Evolutionary conservation across 2,329 filamentous ascomycete species (phyloP).

Genomic region (Pezicula radicicola): DNA sequence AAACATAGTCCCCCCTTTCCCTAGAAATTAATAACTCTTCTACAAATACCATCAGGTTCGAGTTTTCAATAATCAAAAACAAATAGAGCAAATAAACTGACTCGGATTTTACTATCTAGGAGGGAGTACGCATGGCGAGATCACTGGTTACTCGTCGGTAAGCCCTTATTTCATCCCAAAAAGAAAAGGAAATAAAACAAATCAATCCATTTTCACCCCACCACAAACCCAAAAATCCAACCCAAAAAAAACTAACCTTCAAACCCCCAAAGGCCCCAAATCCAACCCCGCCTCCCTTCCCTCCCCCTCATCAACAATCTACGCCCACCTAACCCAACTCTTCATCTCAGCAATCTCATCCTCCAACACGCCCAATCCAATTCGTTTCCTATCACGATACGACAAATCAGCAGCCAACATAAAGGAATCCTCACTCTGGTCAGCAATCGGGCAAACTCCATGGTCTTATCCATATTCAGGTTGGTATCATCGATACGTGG

Average conservation of each 20-base stretch:
- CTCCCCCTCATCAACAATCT: conserved; percentile 17
- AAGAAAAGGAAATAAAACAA: background rate
- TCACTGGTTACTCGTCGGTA: conserved; percentile 42
- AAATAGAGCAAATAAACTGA: too few relatives aligned
- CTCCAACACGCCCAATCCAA: conserved; percentile 26
- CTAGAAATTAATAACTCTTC: too few relatives aligned
- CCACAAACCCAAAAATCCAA: too few relatives aligned
- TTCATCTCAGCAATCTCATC: conserved; percentile 33
- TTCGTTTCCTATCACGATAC: conserved; percentile 41
- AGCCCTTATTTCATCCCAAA: conserved; percentile 7
- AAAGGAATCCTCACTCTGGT: conserved; percentile 43
- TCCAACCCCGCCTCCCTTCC: conserved; percentile 33
- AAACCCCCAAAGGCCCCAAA: conserved; percentile 13
- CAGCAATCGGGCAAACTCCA: conserved; percentile 42
- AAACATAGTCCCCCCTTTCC: too few relatives aligned
- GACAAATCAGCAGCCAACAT: conserved; percentile 49
- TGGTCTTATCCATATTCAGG: conserved; percentile 41
- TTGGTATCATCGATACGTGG: conserved; percentile 45
- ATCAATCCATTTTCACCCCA: background rate
- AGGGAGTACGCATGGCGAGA: conserved; percentile 44
- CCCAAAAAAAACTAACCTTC: background rate
- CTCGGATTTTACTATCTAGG: background rate
- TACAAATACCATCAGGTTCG: too few relatives aligned
- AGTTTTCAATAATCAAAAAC: too few relatives aligned
- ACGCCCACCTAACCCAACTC: conserved; percentile 30